These are phyloP conservation scores for Collybiopsis confluens DNA, from an alignment of 768 basidiomycete genomes.

Conservation along the genomic window DNA sequence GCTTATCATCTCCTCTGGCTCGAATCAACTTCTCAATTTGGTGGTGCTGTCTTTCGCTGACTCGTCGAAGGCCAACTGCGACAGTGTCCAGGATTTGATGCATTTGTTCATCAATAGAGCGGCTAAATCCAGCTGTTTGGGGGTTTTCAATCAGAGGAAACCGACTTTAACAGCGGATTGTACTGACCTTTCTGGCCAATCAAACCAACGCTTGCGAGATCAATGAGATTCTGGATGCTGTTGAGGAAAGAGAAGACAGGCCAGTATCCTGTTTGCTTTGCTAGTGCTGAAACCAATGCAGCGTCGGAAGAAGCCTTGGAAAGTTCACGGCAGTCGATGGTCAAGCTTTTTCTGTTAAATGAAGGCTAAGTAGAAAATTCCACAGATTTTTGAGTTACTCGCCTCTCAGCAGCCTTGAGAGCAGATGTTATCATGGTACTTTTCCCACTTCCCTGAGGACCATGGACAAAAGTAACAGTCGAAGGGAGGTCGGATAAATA, in stretches of 20 bases:
- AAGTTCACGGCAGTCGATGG: conserved; percentile 82
- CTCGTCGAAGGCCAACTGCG: conserved; percentile 62
- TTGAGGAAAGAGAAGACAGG: conserved; percentile 73
- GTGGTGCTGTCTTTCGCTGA: conserved; percentile 46
- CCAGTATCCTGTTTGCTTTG: conserved; percentile 83
- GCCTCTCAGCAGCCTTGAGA: conserved; percentile 53
- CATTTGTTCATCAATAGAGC: conserved; percentile 75
- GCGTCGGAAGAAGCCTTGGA: conserved; percentile 67
- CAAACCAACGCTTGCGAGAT: conserved; percentile 52
- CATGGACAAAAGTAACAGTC: conserved; percentile 77
- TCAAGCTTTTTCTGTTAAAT: conserved; percentile 53
- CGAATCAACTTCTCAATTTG: conserved; percentile 35
- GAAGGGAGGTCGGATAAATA: conserved; percentile 81
- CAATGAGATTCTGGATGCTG: conserved; percentile 12
- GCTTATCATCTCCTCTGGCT: conserved; percentile 27
- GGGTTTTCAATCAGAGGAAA: background rate
- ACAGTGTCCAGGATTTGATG: conserved; percentile 82
- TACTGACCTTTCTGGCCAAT: conserved; percentile 91
- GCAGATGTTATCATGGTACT: conserved; percentile 50
- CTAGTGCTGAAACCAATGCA: conserved; percentile 62
- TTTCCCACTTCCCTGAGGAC: conserved; percentile 84
- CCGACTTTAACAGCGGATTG: background rate
- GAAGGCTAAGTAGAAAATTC: background rate
- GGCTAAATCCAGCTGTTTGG: conserved; percentile 71
- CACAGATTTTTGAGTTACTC: conserved; percentile 11